Percentiles rank a stretch among this genome's conserved stretches.
Evolutionary conservation across 805 yeast species (phyloP).

Genomic region (Starmera pachycereana): DNA sequence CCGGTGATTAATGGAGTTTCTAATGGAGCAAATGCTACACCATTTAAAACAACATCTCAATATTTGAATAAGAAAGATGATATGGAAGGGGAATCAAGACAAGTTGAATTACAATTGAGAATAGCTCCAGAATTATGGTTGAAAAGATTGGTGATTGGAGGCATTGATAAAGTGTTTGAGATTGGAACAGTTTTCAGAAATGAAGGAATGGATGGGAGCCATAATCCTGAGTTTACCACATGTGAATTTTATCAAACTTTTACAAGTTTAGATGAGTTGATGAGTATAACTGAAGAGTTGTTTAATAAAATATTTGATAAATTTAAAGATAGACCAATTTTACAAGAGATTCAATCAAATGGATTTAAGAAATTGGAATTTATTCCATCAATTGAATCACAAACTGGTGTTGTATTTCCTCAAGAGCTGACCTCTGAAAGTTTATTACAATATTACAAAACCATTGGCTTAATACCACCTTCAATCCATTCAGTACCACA

Average conservation of each 20-base stretch:
- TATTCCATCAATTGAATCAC: constrained; percentile 47
- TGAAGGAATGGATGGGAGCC: constrained; percentile 88
- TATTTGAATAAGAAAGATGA: constrained; percentile 17
- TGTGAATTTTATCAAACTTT: constrained; percentile 82
- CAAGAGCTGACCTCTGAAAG: constrained; percentile 26
- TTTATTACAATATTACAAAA: constrained; percentile 29
- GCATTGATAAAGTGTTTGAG: constrained; percentile 81
- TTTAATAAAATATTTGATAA: constrained; percentile 26
- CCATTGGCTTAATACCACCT: constrained; percentile 20
- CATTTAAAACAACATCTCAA: constrained; percentile 50
- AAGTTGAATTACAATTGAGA: constrained; percentile 44
- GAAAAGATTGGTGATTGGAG: constrained; percentile 71
- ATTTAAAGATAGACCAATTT: constrained; percentile 14
- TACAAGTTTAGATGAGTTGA: constrained; percentile 55
- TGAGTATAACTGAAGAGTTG: constrained; percentile 50
- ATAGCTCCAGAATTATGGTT: constrained; percentile 97
- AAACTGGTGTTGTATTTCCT: constrained; percentile 43
- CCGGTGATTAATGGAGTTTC: constrained; percentile 68
- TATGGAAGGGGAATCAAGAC: constrained; percentile 4
- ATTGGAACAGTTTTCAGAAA: constrained; percentile 81
- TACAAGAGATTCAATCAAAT: constrained; percentile 12
- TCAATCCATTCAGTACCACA: constrained; percentile 40
- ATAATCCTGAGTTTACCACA: constrained; percentile 88
- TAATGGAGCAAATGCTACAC: constrained; percentile 91
- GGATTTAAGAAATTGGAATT: constrained; percentile 47